These are phyloP conservation scores for Trichocladium antarcticum DNA, from an alignment of 495 filamentous ascomycete species.

Conservation along the genomic window DNA sequence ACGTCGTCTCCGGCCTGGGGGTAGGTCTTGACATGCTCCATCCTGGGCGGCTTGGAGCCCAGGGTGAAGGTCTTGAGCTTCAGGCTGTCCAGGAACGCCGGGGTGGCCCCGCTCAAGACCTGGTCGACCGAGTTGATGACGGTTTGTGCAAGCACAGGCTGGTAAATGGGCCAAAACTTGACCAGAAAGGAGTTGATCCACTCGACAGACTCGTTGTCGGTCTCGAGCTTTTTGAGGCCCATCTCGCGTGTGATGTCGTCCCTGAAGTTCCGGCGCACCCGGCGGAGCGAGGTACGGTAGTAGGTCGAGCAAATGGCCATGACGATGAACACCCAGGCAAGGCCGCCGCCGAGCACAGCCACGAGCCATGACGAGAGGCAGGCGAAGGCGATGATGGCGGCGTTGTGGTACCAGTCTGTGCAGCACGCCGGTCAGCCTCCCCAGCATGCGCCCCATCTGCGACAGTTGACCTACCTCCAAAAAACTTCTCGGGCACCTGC, in stretches of 20 bases:
- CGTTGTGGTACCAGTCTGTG: constrained; percentile 97
- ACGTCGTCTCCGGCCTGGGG: constrained; percentile 91
- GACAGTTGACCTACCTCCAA: constrained; percentile 50
- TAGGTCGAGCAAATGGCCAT: constrained; percentile 90
- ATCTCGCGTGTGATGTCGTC: constrained; percentile 92
- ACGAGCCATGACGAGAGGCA: constrained; percentile 85
- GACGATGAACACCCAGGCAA: constrained; percentile 85
- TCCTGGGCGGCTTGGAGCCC: constrained; percentile 84
- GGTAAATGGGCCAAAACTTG: constrained; percentile 99
- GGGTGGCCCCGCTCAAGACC: constrained; percentile 81
- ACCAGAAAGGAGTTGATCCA: constrained; percentile 99
- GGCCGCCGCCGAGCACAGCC: constrained; percentile 76
- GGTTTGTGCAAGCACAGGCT: constrained; percentile 81
- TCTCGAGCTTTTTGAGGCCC: constrained; percentile 78
- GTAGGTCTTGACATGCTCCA: constrained; percentile 97
- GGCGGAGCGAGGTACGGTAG: constrained; percentile 88
- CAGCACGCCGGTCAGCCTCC: constrained; percentile 2
- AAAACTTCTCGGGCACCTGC: constrained; percentile 79
- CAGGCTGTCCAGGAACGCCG: constrained; percentile 85
- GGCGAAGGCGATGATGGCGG: constrained; percentile 82
- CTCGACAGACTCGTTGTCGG: constrained; percentile 85
- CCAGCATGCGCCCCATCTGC: background rate
- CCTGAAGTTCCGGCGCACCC: constrained; percentile 89
- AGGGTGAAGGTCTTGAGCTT: constrained; percentile 84
- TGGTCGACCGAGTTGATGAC: constrained; percentile 91